Evolutionary conservation across 225 moss, liverwort and hornwort genomes (phyloP).

Genomic region (Physcomitrium patens): DNA sequence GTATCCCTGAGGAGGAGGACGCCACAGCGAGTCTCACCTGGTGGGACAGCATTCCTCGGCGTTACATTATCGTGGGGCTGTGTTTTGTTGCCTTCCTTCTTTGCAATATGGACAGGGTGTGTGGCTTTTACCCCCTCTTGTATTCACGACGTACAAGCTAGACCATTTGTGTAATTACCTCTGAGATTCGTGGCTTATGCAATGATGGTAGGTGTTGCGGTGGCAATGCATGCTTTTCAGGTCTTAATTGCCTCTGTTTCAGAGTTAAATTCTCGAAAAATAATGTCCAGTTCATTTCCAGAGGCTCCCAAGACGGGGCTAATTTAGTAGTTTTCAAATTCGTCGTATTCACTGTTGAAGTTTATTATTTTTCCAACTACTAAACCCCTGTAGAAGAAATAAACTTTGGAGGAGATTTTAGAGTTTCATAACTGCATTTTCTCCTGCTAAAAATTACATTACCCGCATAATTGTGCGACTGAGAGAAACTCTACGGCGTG

Average conservation of each 20-base stretch:
- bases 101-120: slow-evolving; percentile 98
- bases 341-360: too few species aligned
- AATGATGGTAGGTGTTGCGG: too few species aligned
- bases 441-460: background rate
- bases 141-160: background rate
- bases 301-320: too few species aligned
- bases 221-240: too few species aligned
- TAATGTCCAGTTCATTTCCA: too few species aligned
- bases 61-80: slow-evolving; percentile 79
- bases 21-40: slow-evolving; percentile 29
- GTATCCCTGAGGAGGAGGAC: slow-evolving; percentile 20
- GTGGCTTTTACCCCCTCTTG: slow-evolving; percentile 26
- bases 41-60: slow-evolving; percentile 70
- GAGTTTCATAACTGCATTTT: slow-evolving; percentile 2
- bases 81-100: slow-evolving; percentile 95
- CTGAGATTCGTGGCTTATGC: too few species aligned
- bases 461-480: background rate
- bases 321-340: too few species aligned
- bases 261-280: too few species aligned
- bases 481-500: background rate
- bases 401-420: background rate
- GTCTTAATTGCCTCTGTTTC: too few species aligned
- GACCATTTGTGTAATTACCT: too few species aligned
- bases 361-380: background rate
- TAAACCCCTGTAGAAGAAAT: background rate